phyloP scores from a whole-genome alignment of 306 rosid genomes.

The Cercis canadensis region DNA sequence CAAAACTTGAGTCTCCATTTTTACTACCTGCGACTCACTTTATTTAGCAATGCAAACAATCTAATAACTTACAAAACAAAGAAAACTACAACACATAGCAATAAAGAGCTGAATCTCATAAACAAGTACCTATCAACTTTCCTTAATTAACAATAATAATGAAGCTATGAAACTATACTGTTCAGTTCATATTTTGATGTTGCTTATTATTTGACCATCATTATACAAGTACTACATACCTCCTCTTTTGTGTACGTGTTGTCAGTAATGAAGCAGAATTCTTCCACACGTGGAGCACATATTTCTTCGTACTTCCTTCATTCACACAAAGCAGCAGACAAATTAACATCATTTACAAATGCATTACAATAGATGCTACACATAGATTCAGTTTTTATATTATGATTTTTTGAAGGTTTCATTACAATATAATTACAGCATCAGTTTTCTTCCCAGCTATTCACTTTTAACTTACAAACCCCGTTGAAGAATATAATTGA shows the following conservation, averaged over 20 bases:
- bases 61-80: background rate
- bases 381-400: background rate
- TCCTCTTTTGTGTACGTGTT: constrained; percentile 65
- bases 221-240: constrained; percentile 46
- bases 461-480: too few species aligned
- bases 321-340: constrained; percentile 29
- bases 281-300: constrained; percentile 66
- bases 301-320: constrained; percentile 74
- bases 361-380: constrained; percentile 8
- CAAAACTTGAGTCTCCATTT: constrained; percentile 64
- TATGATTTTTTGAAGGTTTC: too few species aligned
- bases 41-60: constrained; percentile 34
- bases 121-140: background rate
- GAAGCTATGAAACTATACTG: too few species aligned
- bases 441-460: too few species aligned
- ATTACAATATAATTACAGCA: too few species aligned
- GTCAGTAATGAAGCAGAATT: constrained; percentile 71
- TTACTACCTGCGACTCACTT: constrained; percentile 56
- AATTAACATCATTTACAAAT: constrained; percentile 16
- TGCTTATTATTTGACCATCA: too few species aligned
- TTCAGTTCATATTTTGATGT: too few species aligned
- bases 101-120: background rate
- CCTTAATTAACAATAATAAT: too few species aligned
- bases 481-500: too few species aligned
- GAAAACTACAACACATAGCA: too few species aligned